phyloP scores from a whole-genome alignment of 2,329 filamentous ascomycete genomes.

The Claviceps sp. region DNA sequence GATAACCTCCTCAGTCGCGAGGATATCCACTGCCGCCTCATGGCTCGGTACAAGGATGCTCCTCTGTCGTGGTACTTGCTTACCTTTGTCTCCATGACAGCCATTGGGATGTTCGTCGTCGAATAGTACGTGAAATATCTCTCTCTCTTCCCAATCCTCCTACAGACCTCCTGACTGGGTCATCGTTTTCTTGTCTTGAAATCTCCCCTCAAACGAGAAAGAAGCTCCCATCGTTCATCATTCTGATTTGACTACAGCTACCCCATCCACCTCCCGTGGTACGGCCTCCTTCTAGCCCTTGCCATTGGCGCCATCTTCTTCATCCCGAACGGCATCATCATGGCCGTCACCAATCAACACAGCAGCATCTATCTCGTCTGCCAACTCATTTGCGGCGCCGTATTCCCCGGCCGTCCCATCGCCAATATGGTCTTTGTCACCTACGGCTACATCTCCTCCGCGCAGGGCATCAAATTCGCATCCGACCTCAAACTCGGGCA shows the following conservation, averaged over 20 bases:
- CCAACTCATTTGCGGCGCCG: slow-evolving; percentile 67
- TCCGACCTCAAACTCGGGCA: slow-evolving; percentile 78
- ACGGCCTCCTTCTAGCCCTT: slow-evolving; percentile 67
- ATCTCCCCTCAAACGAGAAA: too few relatives aligned
- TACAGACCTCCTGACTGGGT: background rate
- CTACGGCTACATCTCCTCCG: slow-evolving; percentile 79
- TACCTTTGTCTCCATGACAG: slow-evolving; percentile 63
- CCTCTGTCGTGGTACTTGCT: slow-evolving; percentile 69
- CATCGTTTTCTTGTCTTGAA: too few relatives aligned
- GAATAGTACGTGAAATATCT: slow-evolving; percentile 45
- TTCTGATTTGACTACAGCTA: slow-evolving; percentile 33
- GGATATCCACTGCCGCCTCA: slow-evolving; percentile 73
- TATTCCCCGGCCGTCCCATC: slow-evolving; percentile 74
- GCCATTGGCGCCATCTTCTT: slow-evolving; percentile 70
- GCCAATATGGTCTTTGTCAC: slow-evolving; percentile 92
- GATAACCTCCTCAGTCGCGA: slow-evolving; percentile 54
- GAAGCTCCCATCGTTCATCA: background rate
- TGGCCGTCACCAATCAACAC: slow-evolving; percentile 85
- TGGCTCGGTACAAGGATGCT: slow-evolving; percentile 71
- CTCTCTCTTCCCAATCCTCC: background rate
- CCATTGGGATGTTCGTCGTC: slow-evolving; percentile 69
- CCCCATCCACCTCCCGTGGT: slow-evolving; percentile 74
- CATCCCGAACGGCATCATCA: slow-evolving; percentile 83
- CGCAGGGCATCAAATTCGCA: slow-evolving; percentile 80
- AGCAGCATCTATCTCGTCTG: slow-evolving; percentile 78